Percentiles rank a stretch among this genome's conserved stretches.
These are phyloP conservation scores for Euphorbia lathyris DNA, from an alignment of 345 rosid genomes.

Conservation along the genomic window DNA sequence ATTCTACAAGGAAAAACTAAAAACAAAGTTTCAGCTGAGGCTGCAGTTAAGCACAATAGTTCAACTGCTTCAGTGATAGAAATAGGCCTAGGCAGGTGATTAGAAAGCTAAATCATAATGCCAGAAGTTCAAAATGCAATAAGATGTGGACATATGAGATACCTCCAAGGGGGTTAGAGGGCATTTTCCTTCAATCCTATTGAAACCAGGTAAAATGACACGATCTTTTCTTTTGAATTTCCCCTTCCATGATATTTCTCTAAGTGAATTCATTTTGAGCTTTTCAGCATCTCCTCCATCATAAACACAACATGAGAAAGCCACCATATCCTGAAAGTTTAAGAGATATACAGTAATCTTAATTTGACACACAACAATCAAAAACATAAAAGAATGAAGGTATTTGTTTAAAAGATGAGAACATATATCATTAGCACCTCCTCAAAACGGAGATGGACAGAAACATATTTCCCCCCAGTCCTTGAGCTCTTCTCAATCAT, in stretches of 20 bases:
- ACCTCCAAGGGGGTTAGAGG: constrained; percentile 97
- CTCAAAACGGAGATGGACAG: constrained; percentile 91
- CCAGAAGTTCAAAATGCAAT: constrained; percentile 14
- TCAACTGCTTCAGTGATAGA: background rate
- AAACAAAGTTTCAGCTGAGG: background rate
- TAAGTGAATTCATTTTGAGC: constrained; percentile 54
- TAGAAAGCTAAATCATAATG: background rate
- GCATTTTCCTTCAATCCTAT: constrained; percentile 83
- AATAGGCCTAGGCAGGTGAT: background rate
- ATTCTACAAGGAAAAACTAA: background rate
- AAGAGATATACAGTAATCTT: background rate
- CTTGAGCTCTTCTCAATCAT: constrained; percentile 72
- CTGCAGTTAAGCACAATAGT: background rate
- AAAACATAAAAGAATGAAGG: background rate
- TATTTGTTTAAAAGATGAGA: constrained; percentile 6
- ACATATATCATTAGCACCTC: constrained; percentile 45
- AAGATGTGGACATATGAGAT: constrained; percentile 9
- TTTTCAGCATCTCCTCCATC: constrained; percentile 84
- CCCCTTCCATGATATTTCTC: constrained; percentile 77
- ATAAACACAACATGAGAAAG: constrained; percentile 89
- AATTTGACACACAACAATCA: background rate
- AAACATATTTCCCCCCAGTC: constrained; percentile 70
- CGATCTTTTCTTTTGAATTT: constrained; percentile 79
- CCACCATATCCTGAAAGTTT: constrained; percentile 81
- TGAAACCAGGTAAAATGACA: constrained; percentile 59